phyloP scores from a whole-genome alignment of 1,139 yeast genomes.

The Casaregolazyma lundiana region DNA sequence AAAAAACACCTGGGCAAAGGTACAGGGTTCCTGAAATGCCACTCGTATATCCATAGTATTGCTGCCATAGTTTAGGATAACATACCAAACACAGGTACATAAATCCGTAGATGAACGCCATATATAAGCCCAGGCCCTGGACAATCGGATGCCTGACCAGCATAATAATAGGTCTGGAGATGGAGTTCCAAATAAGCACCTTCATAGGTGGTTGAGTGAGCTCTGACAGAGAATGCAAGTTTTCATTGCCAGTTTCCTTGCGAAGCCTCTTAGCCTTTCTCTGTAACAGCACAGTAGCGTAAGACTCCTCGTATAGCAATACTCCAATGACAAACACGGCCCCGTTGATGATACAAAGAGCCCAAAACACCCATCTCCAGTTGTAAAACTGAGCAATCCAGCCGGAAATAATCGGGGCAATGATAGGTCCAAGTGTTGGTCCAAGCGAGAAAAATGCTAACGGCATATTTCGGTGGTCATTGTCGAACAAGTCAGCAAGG shows the following conservation, averaged over 20 bases:
- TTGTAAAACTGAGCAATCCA: constrained; percentile 43
- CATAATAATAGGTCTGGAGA: constrained; percentile 52
- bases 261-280: constrained; percentile 44
- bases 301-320: constrained; percentile 50
- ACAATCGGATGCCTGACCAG: constrained; percentile 59
- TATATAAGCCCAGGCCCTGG: constrained; percentile 52
- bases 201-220: constrained; percentile 29
- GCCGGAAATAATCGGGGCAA: constrained; percentile 58
- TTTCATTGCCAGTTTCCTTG: constrained; percentile 50
- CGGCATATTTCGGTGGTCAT: constrained; percentile 49
- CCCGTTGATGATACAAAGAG: constrained; percentile 53
- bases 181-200: constrained; percentile 25
- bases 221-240: constrained; percentile 57
- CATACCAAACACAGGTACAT: constrained; percentile 57
- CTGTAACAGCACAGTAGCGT: constrained; percentile 50
- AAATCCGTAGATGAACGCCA: constrained; percentile 64
- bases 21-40: constrained; percentile 59
- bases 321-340: constrained; percentile 43
- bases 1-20: constrained; percentile 52
- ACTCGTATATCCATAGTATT: constrained; percentile 42
- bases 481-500: constrained; percentile 57
- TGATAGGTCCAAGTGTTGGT: constrained; percentile 57
- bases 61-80: constrained; percentile 50
- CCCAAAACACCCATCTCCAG: constrained; percentile 64
- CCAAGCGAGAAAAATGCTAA: constrained; percentile 57